Evolutionary conservation across 2,329 filamentous ascomycete species (phyloP).

Genomic region (Alternaria tenuissima): DNA sequence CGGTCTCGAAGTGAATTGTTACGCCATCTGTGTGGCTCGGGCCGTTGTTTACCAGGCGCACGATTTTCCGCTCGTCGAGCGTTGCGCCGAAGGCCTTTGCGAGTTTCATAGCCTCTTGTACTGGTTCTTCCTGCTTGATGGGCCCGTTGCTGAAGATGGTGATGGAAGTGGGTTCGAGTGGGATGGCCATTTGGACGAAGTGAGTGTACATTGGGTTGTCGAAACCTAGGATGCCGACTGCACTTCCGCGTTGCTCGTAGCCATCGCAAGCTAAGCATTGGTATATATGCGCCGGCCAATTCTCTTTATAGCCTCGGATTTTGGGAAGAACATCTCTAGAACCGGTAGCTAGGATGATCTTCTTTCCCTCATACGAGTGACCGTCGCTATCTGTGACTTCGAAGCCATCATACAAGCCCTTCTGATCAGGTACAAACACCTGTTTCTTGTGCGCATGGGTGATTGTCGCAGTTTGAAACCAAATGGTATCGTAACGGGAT

Average conservation of each 20-base stretch:
- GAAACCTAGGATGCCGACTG: constrained; percentile 40
- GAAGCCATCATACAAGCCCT: constrained; percentile 44
- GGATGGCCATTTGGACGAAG: constrained; percentile 34
- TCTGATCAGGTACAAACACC: constrained; percentile 19
- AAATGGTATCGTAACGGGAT: constrained; percentile 48
- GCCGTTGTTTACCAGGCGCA: constrained; percentile 39
- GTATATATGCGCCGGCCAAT: constrained; percentile 59
- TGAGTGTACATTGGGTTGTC: constrained; percentile 33
- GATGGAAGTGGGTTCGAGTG: constrained; percentile 33
- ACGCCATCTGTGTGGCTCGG: constrained; percentile 34
- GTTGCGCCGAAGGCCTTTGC: constrained; percentile 32
- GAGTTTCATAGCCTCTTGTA: constrained; percentile 32
- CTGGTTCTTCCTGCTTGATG: constrained; percentile 12
- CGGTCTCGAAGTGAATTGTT: constrained; percentile 40
- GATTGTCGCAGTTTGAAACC: constrained; percentile 41
- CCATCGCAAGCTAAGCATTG: constrained; percentile 69
- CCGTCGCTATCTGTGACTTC: constrained; percentile 55
- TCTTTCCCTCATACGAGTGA: constrained; percentile 57
- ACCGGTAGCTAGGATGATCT: constrained; percentile 65
- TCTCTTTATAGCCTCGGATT: constrained; percentile 63
- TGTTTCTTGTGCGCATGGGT: constrained; percentile 33
- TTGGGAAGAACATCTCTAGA: constrained; percentile 61
- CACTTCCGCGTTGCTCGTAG: constrained; percentile 62
- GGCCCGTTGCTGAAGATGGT: constrained; percentile 41
- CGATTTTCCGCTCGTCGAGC: constrained; percentile 37